These are phyloP conservation scores for Quercus alba DNA, from an alignment of 306 rosid genomes.

Conservation along the genomic window DNA sequence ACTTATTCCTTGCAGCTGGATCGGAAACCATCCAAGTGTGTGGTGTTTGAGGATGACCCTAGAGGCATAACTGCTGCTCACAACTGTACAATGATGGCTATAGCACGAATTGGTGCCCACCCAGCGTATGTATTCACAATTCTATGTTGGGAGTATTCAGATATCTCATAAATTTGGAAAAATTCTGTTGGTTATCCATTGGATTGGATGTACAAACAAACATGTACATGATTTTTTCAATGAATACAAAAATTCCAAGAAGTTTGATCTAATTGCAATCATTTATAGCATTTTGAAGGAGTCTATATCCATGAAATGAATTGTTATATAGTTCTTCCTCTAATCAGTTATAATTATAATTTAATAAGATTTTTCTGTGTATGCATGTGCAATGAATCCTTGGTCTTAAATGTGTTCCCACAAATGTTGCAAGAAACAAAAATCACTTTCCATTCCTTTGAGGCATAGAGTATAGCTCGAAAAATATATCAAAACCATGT, in stretches of 20 bases:
- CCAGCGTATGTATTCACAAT: conserved; percentile 67
- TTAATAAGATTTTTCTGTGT: background rate
- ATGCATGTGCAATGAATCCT: background rate
- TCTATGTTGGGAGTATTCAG: background rate
- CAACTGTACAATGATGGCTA: conserved; percentile 98
- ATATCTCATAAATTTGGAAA: background rate
- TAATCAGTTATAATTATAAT: background rate
- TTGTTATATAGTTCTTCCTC: no score
- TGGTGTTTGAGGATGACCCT: conserved; percentile 98
- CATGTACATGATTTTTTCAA: no score
- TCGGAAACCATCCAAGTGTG: conserved; percentile 93
- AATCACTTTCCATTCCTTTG: conserved; percentile 1
- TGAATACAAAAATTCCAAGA: background rate
- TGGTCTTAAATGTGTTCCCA: background rate
- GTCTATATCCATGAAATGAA: background rate
- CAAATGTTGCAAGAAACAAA: background rate
- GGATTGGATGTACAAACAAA: background rate
- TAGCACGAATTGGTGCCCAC: conserved; percentile 83
- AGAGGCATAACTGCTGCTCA: conserved; percentile 96
- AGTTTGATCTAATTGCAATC: background rate
- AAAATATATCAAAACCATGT: background rate
- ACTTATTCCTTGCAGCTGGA: conserved; percentile 60
- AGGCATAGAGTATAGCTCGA: background rate
- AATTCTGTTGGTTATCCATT: background rate
- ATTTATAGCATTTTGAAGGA: background rate